Base-by-base conservation (phyloP, 805 yeast genomes). In the Starmerella kuoi region DNA sequence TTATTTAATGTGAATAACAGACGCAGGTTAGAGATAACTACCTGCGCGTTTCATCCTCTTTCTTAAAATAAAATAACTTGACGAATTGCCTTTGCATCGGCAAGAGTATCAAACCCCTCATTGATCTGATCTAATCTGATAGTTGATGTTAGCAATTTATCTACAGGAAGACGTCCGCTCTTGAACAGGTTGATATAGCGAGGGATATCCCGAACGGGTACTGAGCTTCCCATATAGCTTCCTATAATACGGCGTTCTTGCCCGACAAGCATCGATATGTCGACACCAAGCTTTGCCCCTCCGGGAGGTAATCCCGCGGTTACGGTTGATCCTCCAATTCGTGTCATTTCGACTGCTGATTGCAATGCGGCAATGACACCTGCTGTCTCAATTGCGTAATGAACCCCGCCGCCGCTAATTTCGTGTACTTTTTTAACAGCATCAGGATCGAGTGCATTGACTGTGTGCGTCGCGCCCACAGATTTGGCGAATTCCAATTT, bases 251-350 rank as follows among this genome's bases (percentile, higher is more conserved):
- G 68, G 96, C 79, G 57, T 96, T 97, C 39, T 96, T 91, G 54
- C 87, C 96, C 66, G 85, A 76, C 70, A 85, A 97, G 82, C 86
- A 87, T 46, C 95, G 98, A 69, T 95, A 79, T 39, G 96, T 91
- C 46, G 8, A 48, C 39, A 44, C 94, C 67, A 48, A 91, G 86
- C 67, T 88, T 95, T 64, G 85, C 73, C 50, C 97, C 97, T 31
- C 96, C 95, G 52, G 95, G 94, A 38, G 98, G 98, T 55, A 91
- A 97, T 62, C 98, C 98, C 59, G 93, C 91, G 57, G 93, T 72
- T 54, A 88, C 74, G 19, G 95, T 85, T 58, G 78, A 75, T 63
- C 98, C 98, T 52, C 98, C 98, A 66, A 85, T 85, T 67, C 88
- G 96, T 63, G 95, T 85, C 22, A 95, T 84, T 69, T 87, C 95